Evolutionary conservation across 2,329 filamentous ascomycete genomes (phyloP).

Genomic region (Aureobasidium sp.): DNA sequence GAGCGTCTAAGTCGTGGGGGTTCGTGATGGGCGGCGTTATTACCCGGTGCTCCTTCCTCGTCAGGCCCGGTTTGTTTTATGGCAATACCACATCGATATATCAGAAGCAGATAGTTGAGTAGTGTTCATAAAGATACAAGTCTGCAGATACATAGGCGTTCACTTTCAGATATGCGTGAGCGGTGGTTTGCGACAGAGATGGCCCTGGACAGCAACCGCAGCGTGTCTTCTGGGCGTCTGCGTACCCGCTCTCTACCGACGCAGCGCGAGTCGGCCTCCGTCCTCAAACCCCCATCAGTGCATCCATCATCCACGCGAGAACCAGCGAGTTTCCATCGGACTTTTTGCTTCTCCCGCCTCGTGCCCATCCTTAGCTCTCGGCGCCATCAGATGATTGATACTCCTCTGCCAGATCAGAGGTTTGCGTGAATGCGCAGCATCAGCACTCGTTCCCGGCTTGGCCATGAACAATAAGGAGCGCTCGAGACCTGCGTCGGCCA

Average conservation of each 20-base stretch:
- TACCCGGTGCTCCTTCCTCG: neutral
- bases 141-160: neutral
- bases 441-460: slow-evolving; percentile 3
- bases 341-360: neutral
- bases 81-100: too few species aligned
- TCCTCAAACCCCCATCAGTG: slow-evolving; percentile 21
- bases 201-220: too few species aligned
- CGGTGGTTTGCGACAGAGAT: neutral
- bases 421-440: slow-evolving; percentile 9
- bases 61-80: neutral
- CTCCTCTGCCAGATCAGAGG: slow-evolving; percentile 1
- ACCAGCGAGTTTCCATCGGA: slow-evolving; percentile 8
- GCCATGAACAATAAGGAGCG: slow-evolving; percentile 12
- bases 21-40: neutral
- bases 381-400: slow-evolving; percentile 6
- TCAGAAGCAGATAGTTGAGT: neutral
- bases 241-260: neutral
- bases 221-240: neutral
- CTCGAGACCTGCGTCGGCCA: slow-evolving; percentile 8
- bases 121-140: neutral
- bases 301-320: slow-evolving; percentile 15
- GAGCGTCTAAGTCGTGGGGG: neutral
- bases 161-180: neutral
- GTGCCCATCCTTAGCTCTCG: neutral
- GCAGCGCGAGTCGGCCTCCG: neutral